Evolutionary conservation across 257 asterid genomes (phyloP).

Genomic region (Solanum virginianum): DNA sequence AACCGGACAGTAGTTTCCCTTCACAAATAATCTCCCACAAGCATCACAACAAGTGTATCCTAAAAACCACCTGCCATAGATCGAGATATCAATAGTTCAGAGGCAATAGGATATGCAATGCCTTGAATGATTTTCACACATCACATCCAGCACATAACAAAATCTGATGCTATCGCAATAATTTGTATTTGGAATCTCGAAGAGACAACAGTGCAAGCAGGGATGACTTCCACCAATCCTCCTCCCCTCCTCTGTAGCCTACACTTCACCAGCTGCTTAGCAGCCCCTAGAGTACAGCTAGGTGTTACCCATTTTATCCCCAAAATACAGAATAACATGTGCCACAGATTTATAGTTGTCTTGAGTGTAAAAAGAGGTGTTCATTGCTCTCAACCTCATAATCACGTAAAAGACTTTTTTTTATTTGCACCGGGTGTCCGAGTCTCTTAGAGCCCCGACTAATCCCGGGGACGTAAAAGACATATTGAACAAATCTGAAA

Average conservation of each 20-base stretch:
- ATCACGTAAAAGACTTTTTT: not conserved
- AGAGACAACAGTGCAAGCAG: not conserved
- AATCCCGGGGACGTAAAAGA: not conserved
- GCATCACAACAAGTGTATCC: constrained; percentile 99
- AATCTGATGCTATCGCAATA: not conserved
- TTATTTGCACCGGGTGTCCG: no score
- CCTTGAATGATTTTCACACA: not conserved
- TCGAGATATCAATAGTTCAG: not conserved
- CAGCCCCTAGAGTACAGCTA: not conserved
- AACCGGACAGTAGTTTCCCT: constrained; percentile 96
- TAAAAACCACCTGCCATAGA: constrained; percentile 82
- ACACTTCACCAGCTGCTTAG: not conserved
- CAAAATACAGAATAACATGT: not conserved
- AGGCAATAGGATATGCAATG: not conserved
- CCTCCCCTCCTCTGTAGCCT: not conserved
- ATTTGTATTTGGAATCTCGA: not conserved
- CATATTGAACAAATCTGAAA: no score
- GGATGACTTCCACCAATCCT: not conserved
- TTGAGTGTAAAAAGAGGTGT: not conserved
- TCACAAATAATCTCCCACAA: constrained; percentile 93
- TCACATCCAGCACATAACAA: not conserved
- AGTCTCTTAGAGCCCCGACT: no score
- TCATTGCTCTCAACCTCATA: not conserved
- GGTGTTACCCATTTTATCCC: not conserved
- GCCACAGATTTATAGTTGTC: not conserved